phyloP scores from a whole-genome alignment of 768 basidiomycete species.

The Pisolithus tinctorius region DNA sequence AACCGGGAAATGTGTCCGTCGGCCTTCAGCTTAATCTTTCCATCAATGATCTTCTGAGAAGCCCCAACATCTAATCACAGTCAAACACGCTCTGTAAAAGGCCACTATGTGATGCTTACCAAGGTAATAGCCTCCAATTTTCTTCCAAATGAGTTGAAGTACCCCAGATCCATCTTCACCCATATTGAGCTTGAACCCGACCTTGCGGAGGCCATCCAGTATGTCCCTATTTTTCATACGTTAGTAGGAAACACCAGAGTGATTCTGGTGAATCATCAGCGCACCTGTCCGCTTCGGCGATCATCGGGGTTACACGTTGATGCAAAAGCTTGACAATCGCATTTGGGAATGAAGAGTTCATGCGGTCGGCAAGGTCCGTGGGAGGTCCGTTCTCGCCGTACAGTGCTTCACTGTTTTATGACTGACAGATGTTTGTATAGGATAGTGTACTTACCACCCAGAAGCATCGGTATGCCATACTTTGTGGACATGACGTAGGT shows the following conservation, averaged over 20 bases:
- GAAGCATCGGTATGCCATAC: constrained; percentile 30
- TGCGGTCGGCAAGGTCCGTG: constrained; percentile 48
- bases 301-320: constrained; percentile 31
- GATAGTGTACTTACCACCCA: constrained; percentile 16
- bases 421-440: neutral
- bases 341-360: constrained; percentile 43
- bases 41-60: constrained; percentile 36
- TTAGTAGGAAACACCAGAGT: neutral
- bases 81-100: neutral
- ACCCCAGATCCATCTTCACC: constrained; percentile 53
- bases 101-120: constrained; percentile 29
- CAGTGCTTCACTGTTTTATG: constrained; percentile 13
- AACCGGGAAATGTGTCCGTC: constrained; percentile 36
- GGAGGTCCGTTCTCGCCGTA: constrained; percentile 43
- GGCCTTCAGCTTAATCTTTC: constrained; percentile 43
- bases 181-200: constrained; percentile 50
- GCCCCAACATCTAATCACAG: constrained; percentile 31
- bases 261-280: constrained; percentile 5
- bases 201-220: constrained; percentile 50
- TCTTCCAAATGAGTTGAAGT: constrained; percentile 39
- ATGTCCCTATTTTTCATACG: constrained; percentile 28
- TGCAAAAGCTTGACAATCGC: constrained; percentile 24
- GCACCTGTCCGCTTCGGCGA: constrained; percentile 53
- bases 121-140: constrained; percentile 62
- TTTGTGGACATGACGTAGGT: constrained; percentile 48